Evolutionary conservation across 2,329 filamentous ascomycete species (phyloP).

Genomic region (Colletotrichum lupini): DNA sequence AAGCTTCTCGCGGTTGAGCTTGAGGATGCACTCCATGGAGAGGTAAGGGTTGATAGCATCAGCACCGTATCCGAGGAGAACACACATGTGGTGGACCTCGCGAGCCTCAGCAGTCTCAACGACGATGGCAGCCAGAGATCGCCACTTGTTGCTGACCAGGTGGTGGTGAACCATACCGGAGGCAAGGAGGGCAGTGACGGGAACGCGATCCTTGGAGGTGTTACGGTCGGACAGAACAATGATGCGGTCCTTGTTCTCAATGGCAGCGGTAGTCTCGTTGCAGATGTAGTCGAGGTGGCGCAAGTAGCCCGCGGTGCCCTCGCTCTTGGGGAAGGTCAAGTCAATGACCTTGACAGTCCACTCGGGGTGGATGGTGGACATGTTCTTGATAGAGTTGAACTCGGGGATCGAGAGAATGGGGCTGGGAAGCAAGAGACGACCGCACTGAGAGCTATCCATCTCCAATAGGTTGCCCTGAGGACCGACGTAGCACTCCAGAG

Average conservation of each 20-base stretch:
- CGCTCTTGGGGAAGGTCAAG: constrained; percentile 89
- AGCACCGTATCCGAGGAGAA: constrained; percentile 94
- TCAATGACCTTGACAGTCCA: constrained; percentile 94
- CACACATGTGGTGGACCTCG: constrained; percentile 98
- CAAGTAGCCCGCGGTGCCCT: constrained; percentile 86
- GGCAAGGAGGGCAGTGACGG: constrained; percentile 87
- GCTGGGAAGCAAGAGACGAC: constrained; percentile 85
- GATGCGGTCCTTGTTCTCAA: constrained; percentile 85
- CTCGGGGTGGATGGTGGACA: constrained; percentile 75
- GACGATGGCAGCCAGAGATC: constrained; percentile 86
- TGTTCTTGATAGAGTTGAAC: constrained; percentile 87
- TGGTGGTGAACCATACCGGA: constrained; percentile 97
- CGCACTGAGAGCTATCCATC: constrained; percentile 92
- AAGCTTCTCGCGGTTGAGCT: constrained; percentile 92
- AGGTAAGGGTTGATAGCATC: constrained; percentile 96
- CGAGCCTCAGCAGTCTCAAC: constrained; percentile 95
- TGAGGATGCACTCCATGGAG: constrained; percentile 94
- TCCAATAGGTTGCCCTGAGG: constrained; percentile 95
- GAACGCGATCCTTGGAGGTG: constrained; percentile 82
- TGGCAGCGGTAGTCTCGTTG: constrained; percentile 83
- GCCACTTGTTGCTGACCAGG: constrained; percentile 94
- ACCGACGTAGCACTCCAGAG: constrained; percentile 93
- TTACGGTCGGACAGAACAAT: constrained; percentile 91
- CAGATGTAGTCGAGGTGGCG: constrained; percentile 90
- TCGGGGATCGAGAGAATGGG: constrained; percentile 90